These are phyloP conservation scores for Torulaspora franciscae DNA, from an alignment of 805 yeast genomes.

Conservation along the genomic window DNA sequence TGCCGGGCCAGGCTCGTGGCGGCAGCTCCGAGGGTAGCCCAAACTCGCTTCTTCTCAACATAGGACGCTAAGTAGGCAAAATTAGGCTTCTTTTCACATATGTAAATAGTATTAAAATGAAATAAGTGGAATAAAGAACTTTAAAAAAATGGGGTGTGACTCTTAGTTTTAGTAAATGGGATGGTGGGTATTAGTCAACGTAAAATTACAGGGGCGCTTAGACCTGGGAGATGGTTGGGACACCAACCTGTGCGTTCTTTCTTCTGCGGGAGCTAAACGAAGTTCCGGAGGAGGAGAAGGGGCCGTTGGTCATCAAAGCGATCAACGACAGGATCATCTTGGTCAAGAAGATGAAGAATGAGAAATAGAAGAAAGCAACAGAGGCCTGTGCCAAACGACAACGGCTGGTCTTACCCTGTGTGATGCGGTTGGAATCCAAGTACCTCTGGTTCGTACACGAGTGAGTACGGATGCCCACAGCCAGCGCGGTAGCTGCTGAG, in stretches of 20 bases:
- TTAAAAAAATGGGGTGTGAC: conserved; percentile 2
- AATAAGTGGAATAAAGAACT: conserved; percentile 1
- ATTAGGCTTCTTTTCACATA: neutral
- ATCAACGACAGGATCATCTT: conserved; percentile 50
- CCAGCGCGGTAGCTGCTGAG: conserved; percentile 91
- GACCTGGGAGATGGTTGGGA: conserved; percentile 87
- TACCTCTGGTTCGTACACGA: conserved; percentile 70
- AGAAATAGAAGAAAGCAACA: conserved; percentile 77
- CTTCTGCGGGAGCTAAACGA: conserved; percentile 37
- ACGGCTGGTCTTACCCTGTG: conserved; percentile 75
- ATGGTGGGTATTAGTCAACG: conserved; percentile 1
- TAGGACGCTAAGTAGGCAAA: conserved; percentile 51
- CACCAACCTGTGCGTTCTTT: conserved; percentile 66
- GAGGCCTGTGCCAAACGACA: conserved; percentile 94
- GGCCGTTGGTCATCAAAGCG: conserved; percentile 45
- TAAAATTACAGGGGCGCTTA: conserved; percentile 35
- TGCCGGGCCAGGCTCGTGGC: conserved; percentile 54
- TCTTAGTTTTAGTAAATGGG: conserved; percentile 2
- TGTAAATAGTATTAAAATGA: conserved; percentile 8
- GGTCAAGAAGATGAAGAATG: conserved; percentile 69
- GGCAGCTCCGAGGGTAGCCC: conserved; percentile 35
- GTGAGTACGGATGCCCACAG: conserved; percentile 82
- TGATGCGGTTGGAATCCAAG: conserved; percentile 58
- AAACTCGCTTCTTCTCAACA: conserved; percentile 58
- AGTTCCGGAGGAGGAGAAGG: conserved; percentile 19